A percentile compares a stretch with the other conserved stretches of the same genome.
Evolutionary conservation across 148 eudicot genomes (phyloP).

Genomic region (Cornus kousa): DNA sequence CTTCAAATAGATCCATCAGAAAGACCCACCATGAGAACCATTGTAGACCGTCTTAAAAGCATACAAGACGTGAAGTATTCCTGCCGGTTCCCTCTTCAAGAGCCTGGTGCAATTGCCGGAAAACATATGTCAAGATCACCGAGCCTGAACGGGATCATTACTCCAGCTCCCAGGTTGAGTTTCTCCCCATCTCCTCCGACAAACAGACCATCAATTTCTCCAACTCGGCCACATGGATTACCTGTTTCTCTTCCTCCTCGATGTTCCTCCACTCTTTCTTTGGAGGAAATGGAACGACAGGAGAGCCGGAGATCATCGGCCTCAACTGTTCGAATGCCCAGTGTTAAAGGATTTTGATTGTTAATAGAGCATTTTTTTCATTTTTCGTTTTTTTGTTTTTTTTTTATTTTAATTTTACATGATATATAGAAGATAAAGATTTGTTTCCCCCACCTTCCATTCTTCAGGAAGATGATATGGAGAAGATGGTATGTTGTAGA

Average conservation of each 20-base stretch:
- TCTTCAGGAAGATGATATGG: background rate
- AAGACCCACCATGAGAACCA: constrained; percentile 89
- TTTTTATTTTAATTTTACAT: constrained; percentile 14
- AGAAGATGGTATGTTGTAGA: constrained; percentile 16
- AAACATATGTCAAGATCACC: constrained; percentile 76
- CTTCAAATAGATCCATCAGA: constrained; percentile 91
- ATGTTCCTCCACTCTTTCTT: constrained; percentile 48
- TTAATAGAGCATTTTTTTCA: constrained; percentile 25
- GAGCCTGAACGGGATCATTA: constrained; percentile 59
- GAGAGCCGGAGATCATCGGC: constrained; percentile 57
- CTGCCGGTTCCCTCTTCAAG: constrained; percentile 79
- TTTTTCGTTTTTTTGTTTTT: constrained; percentile 18
- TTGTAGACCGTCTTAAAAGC: constrained; percentile 58
- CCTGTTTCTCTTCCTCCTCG: constrained; percentile 52
- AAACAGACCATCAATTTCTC: constrained; percentile 36
- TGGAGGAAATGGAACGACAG: constrained; percentile 51
- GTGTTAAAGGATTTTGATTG: constrained; percentile 83
- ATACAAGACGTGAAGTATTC: constrained; percentile 78
- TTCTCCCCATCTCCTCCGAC: constrained; percentile 57
- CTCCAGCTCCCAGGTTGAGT: constrained; percentile 42
- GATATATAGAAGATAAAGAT: constrained; percentile 23
- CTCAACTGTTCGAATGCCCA: constrained; percentile 48
- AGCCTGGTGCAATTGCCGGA: constrained; percentile 53
- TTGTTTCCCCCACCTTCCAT: constrained; percentile 5
- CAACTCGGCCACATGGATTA: constrained; percentile 29